Conservation (phyloP, 257 asterid species). For the Salvia miltiorrhiza region DNA sequence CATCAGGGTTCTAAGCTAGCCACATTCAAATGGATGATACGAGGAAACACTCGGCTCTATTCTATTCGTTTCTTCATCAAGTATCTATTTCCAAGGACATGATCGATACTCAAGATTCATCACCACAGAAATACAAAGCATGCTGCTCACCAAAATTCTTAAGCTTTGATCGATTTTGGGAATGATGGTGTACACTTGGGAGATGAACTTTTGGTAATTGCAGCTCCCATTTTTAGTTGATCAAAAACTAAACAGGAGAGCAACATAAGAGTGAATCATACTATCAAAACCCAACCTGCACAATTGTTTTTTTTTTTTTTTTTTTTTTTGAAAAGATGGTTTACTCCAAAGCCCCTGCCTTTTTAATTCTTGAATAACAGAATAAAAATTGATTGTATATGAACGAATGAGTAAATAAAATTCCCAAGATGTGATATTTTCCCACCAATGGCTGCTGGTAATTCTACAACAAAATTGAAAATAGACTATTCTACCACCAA, state of each 20-base stretch:
- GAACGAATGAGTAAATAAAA: background rate
- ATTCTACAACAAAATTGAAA: background rate
- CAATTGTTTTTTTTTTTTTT: too few relatives aligned
- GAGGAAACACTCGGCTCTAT: background rate
- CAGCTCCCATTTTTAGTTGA: conserved; percentile 65
- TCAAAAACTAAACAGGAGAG: background rate
- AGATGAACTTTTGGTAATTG: conserved; percentile 45
- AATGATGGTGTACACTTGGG: conserved; percentile 43
- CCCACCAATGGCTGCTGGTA: background rate
- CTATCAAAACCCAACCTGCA: too few relatives aligned
- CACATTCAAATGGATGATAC: too few relatives aligned
- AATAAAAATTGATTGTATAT: background rate
- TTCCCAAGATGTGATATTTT: background rate
- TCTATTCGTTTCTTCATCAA: background rate
- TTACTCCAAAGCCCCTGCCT: background rate
- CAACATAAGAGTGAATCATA: too few relatives aligned
- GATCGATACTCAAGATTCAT: background rate
- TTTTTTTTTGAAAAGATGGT: background rate
- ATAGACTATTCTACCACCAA: background rate
- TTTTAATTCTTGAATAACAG: background rate
- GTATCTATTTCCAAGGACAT: background rate
- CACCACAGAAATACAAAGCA: background rate
- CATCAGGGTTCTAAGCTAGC: too few relatives aligned
- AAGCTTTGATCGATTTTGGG: conserved; percentile 85
- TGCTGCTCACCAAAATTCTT: conserved; percentile 57